Evolutionary conservation across 23 red algal species (phyloP).

Genomic region (Agarophyton chilense): DNA sequence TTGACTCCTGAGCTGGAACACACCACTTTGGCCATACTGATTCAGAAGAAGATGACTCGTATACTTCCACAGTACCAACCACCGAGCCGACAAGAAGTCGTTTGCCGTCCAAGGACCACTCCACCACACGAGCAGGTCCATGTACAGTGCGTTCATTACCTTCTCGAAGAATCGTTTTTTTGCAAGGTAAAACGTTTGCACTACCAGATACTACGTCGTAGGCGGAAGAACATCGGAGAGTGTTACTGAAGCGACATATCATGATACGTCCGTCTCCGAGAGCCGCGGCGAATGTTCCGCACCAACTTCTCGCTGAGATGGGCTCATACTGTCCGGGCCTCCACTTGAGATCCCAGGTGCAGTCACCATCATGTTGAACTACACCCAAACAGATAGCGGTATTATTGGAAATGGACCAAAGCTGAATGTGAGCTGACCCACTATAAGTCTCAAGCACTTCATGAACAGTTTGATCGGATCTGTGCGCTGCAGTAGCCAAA

Average conservation of each 20-base stretch:
- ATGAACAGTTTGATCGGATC: slow-evolving; percentile 32
- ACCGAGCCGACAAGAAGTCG: slow-evolving; percentile 26
- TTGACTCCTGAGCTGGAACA: slow-evolving; percentile 65
- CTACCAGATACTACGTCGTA: background rate
- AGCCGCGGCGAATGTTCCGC: slow-evolving; percentile 50
- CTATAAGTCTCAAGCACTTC: slow-evolving; percentile 33
- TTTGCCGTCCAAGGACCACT: slow-evolving; percentile 61
- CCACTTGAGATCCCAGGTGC: slow-evolving; percentile 67
- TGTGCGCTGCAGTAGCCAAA: slow-evolving; percentile 46
- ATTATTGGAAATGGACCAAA: slow-evolving; percentile 12
- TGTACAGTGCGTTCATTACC: background rate
- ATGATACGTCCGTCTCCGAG: slow-evolving; percentile 52
- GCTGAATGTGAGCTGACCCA: slow-evolving; percentile 54
- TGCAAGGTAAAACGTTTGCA: background rate
- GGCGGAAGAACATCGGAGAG: background rate
- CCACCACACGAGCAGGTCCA: slow-evolving; percentile 42
- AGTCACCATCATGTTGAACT: slow-evolving; percentile 57
- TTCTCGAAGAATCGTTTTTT: slow-evolving; percentile 1
- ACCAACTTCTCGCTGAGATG: background rate
- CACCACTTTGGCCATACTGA: slow-evolving; percentile 50
- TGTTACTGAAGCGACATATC: slow-evolving; percentile 3
- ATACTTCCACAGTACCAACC: slow-evolving; percentile 57
- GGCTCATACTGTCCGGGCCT: background rate
- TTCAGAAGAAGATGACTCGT: slow-evolving; percentile 20
- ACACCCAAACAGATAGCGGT: slow-evolving; percentile 18